Conservation (phyloP, 2,329 filamentous ascomycete species). For the Fusarium sulawesiense region DNA sequence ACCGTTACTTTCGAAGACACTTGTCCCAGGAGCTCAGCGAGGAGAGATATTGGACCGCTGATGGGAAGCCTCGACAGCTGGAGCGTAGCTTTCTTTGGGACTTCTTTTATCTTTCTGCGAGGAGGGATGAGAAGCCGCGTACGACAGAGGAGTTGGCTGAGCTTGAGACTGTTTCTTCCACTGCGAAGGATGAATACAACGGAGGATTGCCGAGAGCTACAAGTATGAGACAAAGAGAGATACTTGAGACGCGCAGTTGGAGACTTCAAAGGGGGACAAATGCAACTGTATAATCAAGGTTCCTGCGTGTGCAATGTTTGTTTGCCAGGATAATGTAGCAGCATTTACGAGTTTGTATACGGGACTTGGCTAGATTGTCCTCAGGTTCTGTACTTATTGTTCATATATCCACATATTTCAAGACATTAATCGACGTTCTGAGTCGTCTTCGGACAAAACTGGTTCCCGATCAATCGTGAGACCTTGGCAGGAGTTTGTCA, state of each 20-base stretch:
- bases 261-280: conserved; percentile 35
- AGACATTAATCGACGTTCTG: neutral
- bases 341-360: neutral
- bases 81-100: conserved; percentile 58
- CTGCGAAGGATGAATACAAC: conserved; percentile 22
- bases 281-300: neutral
- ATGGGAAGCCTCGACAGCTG: conserved; percentile 56
- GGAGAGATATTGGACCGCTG: conserved; percentile 60
- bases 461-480: no score
- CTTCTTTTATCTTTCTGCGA: conserved; percentile 56
- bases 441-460: neutral
- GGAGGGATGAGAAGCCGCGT: conserved; percentile 48
- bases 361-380: neutral
- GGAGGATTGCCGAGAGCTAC: conserved; percentile 9
- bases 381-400: neutral
- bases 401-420: neutral
- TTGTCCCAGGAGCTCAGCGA: conserved; percentile 60
- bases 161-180: conserved; percentile 36
- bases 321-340: neutral
- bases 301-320: neutral
- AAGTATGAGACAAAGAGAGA: conserved; percentile 40
- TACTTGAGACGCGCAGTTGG: conserved; percentile 40
- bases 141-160: conserved; percentile 29
- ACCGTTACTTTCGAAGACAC: conserved; percentile 59
- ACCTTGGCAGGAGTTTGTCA: no score